Base-by-base conservation (phyloP, 176 grass and related monocot genomes). In the Aegilops longissima region DNA sequence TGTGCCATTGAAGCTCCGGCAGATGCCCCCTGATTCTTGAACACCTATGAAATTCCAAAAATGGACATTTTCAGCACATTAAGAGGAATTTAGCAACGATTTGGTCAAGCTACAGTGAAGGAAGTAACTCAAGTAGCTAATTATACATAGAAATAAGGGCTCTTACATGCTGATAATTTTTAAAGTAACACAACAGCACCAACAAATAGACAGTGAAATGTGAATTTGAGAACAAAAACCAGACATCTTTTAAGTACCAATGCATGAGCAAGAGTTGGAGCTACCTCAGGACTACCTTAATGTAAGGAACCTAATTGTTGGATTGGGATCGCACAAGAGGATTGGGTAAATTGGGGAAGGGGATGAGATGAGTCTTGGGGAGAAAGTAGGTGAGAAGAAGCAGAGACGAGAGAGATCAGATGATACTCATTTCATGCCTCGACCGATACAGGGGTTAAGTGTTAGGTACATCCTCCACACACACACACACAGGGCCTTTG, bases 1-100 rank as follows among this genome's bases (percentile, higher is more conserved):
- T 98, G 97, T 83, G 90, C 89, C 97, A 98, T 94, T 12, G 97
- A 98, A 54, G 94, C 97, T 47, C 97, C 94, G 45, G 97, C 94
- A 82, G 94, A 92, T 3, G 94, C 97, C 29, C 97, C 97, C 5
- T 98, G 90, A 33, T 98, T 98, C 82, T 98, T 98, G 74, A 98
- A 98, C 25, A 98, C 93, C 97, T 98, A 82, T 45, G 56, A 6
- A 81, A 66, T 33, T 42, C 34, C n/a, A 72, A 17, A 64, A 51
- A 31, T 30, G 78, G 29, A 24, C 35, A 11, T 33, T 76, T 78
- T 82, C 27, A 47, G 68, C 31, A 24, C 35, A 73, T 58, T 23
- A 75, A 78, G 4, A 54, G 36, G 42, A 76, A 76, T 11, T 29
- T 80, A 5, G 23, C 78, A 86, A 82, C 12, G 8, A 5, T 25